These are phyloP conservation scores for Acanthamoeba royreba DNA, from an alignment of 208 protist species.

Conservation along the genomic window DNA sequence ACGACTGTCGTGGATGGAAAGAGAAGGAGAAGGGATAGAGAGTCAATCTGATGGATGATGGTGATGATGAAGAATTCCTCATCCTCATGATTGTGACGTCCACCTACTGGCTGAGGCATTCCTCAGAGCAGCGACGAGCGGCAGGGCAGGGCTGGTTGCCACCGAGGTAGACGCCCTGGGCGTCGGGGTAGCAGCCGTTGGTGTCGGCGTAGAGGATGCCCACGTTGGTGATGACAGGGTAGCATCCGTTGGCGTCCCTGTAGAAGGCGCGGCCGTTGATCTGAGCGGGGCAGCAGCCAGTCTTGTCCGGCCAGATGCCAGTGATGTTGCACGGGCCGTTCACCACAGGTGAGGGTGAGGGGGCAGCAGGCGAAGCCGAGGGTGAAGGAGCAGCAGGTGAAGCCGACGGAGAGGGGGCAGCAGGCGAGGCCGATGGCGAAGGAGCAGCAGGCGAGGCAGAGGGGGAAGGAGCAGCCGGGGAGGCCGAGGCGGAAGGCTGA, in stretches of 20 bases:
- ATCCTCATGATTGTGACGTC: too few relatives aligned
- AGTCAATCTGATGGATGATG: too few relatives aligned
- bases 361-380: not conserved
- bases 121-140: not conserved
- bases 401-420: not conserved
- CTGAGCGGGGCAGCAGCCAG: not conserved
- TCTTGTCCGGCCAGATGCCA: not conserved
- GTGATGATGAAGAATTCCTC: too few relatives aligned
- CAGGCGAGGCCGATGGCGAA: not conserved
- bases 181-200: not conserved
- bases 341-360: not conserved
- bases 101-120: not conserved
- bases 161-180: not conserved
- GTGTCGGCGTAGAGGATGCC: not conserved
- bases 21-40: too few relatives aligned
- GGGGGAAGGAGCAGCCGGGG: too few relatives aligned
- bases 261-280: not conserved
- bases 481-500: not conserved
- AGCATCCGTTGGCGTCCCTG: not conserved
- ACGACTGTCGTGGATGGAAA: too few relatives aligned
- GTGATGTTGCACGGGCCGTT: not conserved
- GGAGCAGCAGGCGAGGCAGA: not conserved
- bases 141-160: not conserved
- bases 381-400: not conserved
- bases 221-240: not conserved